These are phyloP conservation scores for Kazachstania africana DNA, from an alignment of 805 yeast genomes.

Conservation along the genomic window DNA sequence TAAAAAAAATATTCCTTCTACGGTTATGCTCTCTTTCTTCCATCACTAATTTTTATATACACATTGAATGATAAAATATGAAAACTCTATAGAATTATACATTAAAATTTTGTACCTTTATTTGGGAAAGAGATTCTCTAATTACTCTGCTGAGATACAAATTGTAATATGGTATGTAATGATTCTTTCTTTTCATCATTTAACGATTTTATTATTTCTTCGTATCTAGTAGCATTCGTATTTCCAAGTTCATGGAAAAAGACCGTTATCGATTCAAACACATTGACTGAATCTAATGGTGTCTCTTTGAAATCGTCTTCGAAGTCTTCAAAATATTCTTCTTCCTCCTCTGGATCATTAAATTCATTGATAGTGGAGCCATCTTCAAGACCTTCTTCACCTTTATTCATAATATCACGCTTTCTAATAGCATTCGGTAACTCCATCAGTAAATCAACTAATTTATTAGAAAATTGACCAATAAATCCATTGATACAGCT, in stretches of 20 bases:
- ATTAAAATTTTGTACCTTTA: too few relatives aligned
- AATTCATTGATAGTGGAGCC: constrained; percentile 7
- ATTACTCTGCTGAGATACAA: constrained; percentile 23
- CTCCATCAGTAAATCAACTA: constrained; percentile 40
- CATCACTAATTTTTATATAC: too few relatives aligned
- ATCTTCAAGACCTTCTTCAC: constrained; percentile 28
- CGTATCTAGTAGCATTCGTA: constrained; percentile 36
- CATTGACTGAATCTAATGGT: constrained; percentile 66
- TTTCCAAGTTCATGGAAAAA: constrained; percentile 38
- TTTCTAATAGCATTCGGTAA: constrained; percentile 65
- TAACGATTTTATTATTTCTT: constrained; percentile 20
- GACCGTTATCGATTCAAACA: constrained; percentile 52
- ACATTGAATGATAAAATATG: not conserved
- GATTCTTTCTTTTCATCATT: constrained; percentile 22
- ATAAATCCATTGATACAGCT: constrained; percentile 26
- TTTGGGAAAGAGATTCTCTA: too few relatives aligned
- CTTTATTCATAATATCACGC: constrained; percentile 48
- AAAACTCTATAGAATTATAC: not conserved
- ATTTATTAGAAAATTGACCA: constrained; percentile 39
- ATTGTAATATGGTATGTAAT: constrained; percentile 22
- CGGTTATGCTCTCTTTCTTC: too few relatives aligned
- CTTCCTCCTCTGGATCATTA: constrained; percentile 26
- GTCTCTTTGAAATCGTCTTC: constrained; percentile 75
- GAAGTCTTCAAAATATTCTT: constrained; percentile 44
- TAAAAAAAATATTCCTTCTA: too few relatives aligned